Percentiles rank a stretch among this genome's conserved stretches.
phyloP scores from a whole-genome alignment of 2,329 filamentous ascomycete species.

The Nemania sp. region DNA sequence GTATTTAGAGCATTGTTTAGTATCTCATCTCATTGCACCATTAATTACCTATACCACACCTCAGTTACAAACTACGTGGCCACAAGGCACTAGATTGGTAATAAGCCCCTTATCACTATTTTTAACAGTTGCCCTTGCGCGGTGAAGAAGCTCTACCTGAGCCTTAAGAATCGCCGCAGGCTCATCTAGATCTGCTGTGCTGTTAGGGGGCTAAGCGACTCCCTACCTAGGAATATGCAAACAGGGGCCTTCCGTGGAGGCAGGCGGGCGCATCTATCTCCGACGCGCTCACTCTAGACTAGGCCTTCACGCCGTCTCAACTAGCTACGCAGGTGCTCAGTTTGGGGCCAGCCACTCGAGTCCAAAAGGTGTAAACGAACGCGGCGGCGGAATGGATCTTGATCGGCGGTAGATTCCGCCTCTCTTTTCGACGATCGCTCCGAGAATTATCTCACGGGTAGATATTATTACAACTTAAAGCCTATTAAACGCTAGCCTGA shows the following conservation, averaged over 20 bases:
- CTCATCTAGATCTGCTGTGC: too few species aligned
- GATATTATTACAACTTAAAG: not conserved
- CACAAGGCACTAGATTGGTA: too few species aligned
- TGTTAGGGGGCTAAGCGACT: too few species aligned
- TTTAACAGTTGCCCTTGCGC: too few species aligned
- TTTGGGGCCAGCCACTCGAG: too few species aligned
- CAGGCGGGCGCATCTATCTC: not conserved
- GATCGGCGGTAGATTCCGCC: not conserved
- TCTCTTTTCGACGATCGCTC: not conserved
- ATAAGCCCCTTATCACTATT: too few species aligned
- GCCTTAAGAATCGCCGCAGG: too few species aligned
- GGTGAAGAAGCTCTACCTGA: too few species aligned
- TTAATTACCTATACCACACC: too few species aligned
- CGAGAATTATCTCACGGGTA: too few species aligned
- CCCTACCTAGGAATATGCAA: not conserved
- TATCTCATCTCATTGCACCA: not conserved
- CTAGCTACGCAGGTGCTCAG: not conserved
- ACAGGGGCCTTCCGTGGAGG: not conserved
- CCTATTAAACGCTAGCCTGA: not conserved
- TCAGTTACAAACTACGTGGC: too few species aligned
- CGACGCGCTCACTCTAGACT: not conserved
- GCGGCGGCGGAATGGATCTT: not conserved
- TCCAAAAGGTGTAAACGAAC: not conserved
- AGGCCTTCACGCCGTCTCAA: not conserved
- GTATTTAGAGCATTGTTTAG: too few species aligned